Evolutionary conservation across 2,329 filamentous ascomycete genomes (phyloP), one percentile per base, ranked within the genome.

Genomic region (Blastomyces emzantsi): DNA sequence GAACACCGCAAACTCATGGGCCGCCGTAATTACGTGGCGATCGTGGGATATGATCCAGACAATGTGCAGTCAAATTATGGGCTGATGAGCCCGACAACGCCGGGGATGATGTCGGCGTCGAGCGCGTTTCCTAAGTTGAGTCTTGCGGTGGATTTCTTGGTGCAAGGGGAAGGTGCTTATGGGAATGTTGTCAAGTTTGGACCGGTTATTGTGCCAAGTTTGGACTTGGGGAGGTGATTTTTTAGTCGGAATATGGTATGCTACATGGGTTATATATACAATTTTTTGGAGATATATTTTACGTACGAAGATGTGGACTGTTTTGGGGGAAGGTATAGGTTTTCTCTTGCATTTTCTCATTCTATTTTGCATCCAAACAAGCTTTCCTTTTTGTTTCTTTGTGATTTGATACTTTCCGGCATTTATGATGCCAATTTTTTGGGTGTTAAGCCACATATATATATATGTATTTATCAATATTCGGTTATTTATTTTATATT

Each of bases 1-100:
- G 93, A 97, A 75, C 82, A 92, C 72, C 92, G 92, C 79, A 90
- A 93, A 72, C 83, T 99, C 61, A 99, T 99, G 92, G 91, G 89
- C 0, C 82, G 93, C 52, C 83, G 94, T 64, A 97, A 97, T 73
- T 99, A 97, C 72, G 87, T 93, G 15, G 91, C 93, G 0, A 88
- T 95, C 68, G 88, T 97, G n/a, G 90, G 90, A 0, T 97, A 93
- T 74, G 94, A 99, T 73, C 91, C 93, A 0, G 92, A 96, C 65
- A 83, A 87, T 60, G 83, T 90, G 39, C 81, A 82, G 54, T 77
- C 80, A 3, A 73, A 72, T 17, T 79, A 74, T 7, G 70, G 73
- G 55, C 69, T 66, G 49, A 64, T 70, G 63, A 74, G 75, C 17
- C 64, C 62, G 51, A 41, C 33, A 70, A 76, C 43, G 7, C 7